A percentile compares a stretch with the other conserved stretches of the same genome.
Evolutionary conservation across 176 grass and related monocot species (phyloP).

Genomic region (Oryza australiensis): DNA sequence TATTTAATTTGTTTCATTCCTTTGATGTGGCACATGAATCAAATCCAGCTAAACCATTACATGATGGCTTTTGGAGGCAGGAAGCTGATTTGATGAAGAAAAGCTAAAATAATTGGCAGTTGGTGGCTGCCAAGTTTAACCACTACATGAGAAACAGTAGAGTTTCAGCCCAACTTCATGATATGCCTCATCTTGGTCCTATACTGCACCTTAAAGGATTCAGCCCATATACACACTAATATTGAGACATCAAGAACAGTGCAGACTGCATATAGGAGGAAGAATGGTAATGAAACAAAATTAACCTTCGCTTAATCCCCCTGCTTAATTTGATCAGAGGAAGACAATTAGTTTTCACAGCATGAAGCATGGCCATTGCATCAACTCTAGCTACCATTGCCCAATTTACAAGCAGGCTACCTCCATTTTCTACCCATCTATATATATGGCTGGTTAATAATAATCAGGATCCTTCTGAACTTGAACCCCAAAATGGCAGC

Average conservation of each 20-base stretch:
- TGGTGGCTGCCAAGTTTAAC: neutral
- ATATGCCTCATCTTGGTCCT: neutral
- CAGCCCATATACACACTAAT: neutral
- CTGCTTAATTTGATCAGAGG: slow-evolving; percentile 32
- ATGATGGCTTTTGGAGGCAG: neutral
- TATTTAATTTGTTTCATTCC: neutral
- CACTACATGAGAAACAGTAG: too few relatives aligned
- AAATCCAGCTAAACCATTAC: slow-evolving; percentile 11
- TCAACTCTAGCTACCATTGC: slow-evolving; percentile 6
- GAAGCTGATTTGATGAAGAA: neutral
- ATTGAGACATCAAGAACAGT: neutral
- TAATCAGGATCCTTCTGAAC: slow-evolving; percentile 43
- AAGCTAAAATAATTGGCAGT: neutral
- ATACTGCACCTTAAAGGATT: neutral
- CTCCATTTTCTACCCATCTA: slow-evolving; percentile 26
- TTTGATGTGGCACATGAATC: neutral
- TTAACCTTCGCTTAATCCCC: neutral
- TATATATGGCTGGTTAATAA: slow-evolving; percentile 35
- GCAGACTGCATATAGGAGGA: neutral
- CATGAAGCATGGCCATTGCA: slow-evolving; percentile 27
- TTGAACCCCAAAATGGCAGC: slow-evolving; percentile 60
- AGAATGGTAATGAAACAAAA: neutral
- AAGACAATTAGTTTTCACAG: slow-evolving; percentile 16
- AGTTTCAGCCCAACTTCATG: neutral
- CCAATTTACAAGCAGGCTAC: slow-evolving; percentile 41